Percentiles rank a stretch among this genome's conserved stretches.
Evolutionary conservation across 164 flowering plant species (phyloP).

Genomic region (Berberis vulgaris): DNA sequence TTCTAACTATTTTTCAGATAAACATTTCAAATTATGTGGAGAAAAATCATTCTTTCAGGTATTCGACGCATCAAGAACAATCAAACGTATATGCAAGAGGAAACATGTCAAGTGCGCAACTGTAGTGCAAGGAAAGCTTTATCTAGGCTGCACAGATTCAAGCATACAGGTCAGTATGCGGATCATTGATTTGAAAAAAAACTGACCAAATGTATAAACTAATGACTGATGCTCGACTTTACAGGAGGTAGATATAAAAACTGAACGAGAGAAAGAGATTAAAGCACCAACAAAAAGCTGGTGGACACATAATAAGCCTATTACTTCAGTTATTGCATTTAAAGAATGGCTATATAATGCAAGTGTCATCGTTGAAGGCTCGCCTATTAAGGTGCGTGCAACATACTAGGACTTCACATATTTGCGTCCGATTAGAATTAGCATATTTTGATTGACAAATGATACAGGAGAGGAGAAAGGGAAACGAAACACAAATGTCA

Average conservation of each 20-base stretch:
- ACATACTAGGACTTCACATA: background rate
- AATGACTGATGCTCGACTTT: constrained; percentile 1
- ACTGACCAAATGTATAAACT: constrained; percentile 4
- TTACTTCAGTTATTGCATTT: constrained; percentile 40
- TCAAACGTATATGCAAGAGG: constrained; percentile 36
- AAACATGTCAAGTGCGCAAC: constrained; percentile 45
- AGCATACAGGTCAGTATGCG: constrained; percentile 59
- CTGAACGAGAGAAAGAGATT: constrained; percentile 42
- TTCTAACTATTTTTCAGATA: background rate
- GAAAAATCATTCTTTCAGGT: constrained; percentile 28
- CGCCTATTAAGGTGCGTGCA: constrained; percentile 43
- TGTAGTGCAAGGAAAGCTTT: constrained; percentile 43
- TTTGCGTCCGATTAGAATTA: background rate
- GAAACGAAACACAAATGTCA: constrained; percentile 31
- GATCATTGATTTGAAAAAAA: background rate
- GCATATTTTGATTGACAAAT: constrained; percentile 7
- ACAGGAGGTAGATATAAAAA: constrained; percentile 46
- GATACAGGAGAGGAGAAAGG: constrained; percentile 56
- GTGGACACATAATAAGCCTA: constrained; percentile 43
- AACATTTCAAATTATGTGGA: background rate
- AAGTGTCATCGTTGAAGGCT: constrained; percentile 38
- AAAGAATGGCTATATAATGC: constrained; percentile 63
- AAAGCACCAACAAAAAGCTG: constrained; percentile 54
- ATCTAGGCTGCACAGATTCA: constrained; percentile 61
- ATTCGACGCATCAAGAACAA: constrained; percentile 42